Percentiles rank a stretch among this genome's conserved stretches.
These are phyloP conservation scores for Kregervanrija pseudodelftensis DNA, from an alignment of 805 yeast genomes.

Conservation along the genomic window DNA sequence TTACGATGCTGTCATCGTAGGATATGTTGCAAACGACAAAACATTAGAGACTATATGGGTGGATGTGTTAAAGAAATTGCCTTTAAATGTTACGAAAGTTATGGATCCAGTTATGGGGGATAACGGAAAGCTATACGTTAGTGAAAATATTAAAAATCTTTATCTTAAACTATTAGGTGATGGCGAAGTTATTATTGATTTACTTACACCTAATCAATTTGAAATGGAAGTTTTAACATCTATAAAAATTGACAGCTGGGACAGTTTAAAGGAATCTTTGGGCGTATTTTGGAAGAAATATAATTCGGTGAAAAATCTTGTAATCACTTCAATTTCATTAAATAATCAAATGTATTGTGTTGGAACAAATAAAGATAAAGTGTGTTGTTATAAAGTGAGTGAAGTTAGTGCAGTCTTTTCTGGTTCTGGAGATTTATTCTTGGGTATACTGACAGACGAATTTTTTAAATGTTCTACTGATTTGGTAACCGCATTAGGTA, in stretches of 20 bases:
- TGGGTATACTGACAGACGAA: conserved; percentile 51
- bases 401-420: conserved; percentile 54
- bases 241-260: conserved; percentile 31
- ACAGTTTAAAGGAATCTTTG: conserved; percentile 33
- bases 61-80: conserved; percentile 20
- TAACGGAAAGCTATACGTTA: conserved; percentile 75
- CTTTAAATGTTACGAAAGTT: conserved; percentile 43
- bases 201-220: conserved; percentile 70
- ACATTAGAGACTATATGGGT: conserved; percentile 41
- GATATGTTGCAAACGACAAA: conserved; percentile 65
- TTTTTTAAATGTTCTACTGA: conserved; percentile 28
- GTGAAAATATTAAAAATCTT: conserved; percentile 43
- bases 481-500: conserved; percentile 30
- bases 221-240: conserved; percentile 60
- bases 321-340: conserved; percentile 50
- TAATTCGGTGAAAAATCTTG: conserved; percentile 39
- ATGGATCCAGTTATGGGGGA: conserved; percentile 94
- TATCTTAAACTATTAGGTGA: conserved; percentile 43
- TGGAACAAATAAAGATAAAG: conserved; percentile 29
- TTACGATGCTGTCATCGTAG: conserved; percentile 68
- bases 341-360: conserved; percentile 29
- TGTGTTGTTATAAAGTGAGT: conserved; percentile 35
- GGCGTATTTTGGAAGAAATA: conserved; percentile 35
- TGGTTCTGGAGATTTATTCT: conserved; percentile 71
- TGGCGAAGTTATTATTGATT: conserved; percentile 26